Base-by-base conservation (phyloP, 495 filamentous ascomycete genomes). In the Penicillium turbatum region DNA sequence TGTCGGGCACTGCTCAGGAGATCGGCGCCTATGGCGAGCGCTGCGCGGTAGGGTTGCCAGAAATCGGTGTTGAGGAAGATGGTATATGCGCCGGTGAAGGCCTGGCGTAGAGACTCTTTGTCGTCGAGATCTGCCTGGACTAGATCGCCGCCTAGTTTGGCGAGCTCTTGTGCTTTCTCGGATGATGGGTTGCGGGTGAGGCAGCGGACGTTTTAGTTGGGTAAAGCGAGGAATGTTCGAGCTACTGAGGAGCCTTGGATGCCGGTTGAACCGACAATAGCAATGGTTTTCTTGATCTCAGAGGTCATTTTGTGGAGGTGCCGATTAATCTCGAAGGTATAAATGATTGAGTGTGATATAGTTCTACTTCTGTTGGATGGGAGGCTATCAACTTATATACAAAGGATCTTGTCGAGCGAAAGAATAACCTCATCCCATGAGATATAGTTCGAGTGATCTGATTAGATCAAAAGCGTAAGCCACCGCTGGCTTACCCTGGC, bases 31-130 rank as follows among this genome's bases (percentile, higher is more conserved):
- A 40, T 60, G 30, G 53, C 48, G 2, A 55, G 19, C 5, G 36
- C 53, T 19, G 54, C 39, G 0, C 48, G 54, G 19, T 68, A 72
- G 0, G 61, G 55, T 27, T 41, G 45, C 72, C 71, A 77, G 66
- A 79, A 83, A 42, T 84, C 77, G 0, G 80, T 84, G 42, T 75
- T 72, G 48, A 68, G 64, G 58, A 82, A 85, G 61, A 83, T 76
- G 26, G 67, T 75, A 38, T 70, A 64, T 3, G 74, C 75, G 29
- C 72, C 75, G 5, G 59, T 32, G 57, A 85, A 77, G 16, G 79
- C 81, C 12, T 35, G 27, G 2, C 57, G 56, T 0, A 85, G 68
- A 1, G 73, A 72, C 2, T 54, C 55, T 31, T 68, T 47, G 29
- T 79, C 69, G 45, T 74, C 58, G 6, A 81, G 66, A 44, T 83